Evolutionary conservation across 108 stramenopile genomes (phyloP), one percentile per base, ranked within the genome.

Genomic region (Cyclotella choctawhatcheeana): DNA sequence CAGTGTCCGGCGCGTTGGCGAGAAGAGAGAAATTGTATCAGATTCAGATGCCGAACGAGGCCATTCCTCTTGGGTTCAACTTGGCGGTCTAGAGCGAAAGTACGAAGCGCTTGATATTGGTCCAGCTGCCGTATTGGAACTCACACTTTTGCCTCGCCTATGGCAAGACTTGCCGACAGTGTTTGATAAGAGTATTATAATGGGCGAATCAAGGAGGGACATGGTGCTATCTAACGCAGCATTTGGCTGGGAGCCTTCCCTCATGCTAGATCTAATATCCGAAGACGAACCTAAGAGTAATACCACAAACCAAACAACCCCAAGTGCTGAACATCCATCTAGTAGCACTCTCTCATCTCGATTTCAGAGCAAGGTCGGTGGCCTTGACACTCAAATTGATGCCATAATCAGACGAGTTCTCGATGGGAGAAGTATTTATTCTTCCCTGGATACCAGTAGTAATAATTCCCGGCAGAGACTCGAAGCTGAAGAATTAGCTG

Each of bases 41-140:
- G 44, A 33, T 71, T 16, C 76, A 60, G 44, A 33, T 71, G 55
- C 51, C 10, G 56, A 58, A 29, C 74, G 82, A 17, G 76, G 84
- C 35, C 73, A 87, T 58, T 82, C 85, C 2, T 79, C 77, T 0
- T 93, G 92, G 92, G 77, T 89, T 17, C 87, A 88, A 66, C 86
- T 89, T 24, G 92, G 92, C 53, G 92, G 92, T 22, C 56, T 86
- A 0, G 83, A 88, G 34, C 67, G 91, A 4, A 87, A 81, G 51
- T 93, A 90, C 59, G 89, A 93, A 67, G 85, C 84, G 3, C 78
- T 89, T 0, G 91, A 93, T 62, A 88, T 93, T 67, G 91, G 91
- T 35, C 74, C 87, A 27, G 85, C 84, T 18, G 89, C 88, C 4
- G 64, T 90, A 5, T 55, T 93, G 32, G 91, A 93, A 66, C 16